Evolutionary conservation across 2,329 filamentous ascomycete genomes (phyloP).

Genomic region (Rhinocladiella similis): DNA sequence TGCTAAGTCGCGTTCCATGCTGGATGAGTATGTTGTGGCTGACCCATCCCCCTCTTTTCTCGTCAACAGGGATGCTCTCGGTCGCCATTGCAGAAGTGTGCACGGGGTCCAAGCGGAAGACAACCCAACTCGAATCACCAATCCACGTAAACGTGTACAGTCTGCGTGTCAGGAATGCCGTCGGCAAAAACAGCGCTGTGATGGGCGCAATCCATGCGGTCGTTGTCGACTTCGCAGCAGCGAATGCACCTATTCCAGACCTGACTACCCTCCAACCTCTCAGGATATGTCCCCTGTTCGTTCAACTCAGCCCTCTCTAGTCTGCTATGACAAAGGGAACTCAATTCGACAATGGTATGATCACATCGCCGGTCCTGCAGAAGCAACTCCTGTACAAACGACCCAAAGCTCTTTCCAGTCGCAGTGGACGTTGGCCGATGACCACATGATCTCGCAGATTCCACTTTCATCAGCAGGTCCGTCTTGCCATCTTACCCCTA

Average conservation of each 20-base stretch:
- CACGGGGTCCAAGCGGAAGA: neutral
- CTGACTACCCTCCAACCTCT: neutral
- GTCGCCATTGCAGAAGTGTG: neutral
- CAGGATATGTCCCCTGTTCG: neutral
- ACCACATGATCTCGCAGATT: no score
- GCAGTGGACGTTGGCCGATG: no score
- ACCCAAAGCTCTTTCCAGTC: no score
- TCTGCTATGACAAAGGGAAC: neutral
- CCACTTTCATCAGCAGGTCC: no score
- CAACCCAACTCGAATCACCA: neutral
- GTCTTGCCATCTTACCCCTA: neutral
- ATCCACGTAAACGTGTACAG: neutral
- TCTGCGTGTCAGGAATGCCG: constrained; percentile 1
- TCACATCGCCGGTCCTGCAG: neutral
- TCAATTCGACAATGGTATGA: neutral
- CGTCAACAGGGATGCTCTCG: neutral
- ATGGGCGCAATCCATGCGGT: neutral
- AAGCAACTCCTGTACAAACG: neutral
- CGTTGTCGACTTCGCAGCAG: constrained; percentile 1
- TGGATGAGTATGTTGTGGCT: neutral
- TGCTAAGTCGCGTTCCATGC: neutral
- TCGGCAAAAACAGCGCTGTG: constrained; percentile 5
- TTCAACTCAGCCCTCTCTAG: neutral
- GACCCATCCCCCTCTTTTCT: neutral
- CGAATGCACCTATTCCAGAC: neutral